Evolutionary conservation across 495 filamentous ascomycete genomes (phyloP).

Genomic region (Daldinia vernicosa): DNA sequence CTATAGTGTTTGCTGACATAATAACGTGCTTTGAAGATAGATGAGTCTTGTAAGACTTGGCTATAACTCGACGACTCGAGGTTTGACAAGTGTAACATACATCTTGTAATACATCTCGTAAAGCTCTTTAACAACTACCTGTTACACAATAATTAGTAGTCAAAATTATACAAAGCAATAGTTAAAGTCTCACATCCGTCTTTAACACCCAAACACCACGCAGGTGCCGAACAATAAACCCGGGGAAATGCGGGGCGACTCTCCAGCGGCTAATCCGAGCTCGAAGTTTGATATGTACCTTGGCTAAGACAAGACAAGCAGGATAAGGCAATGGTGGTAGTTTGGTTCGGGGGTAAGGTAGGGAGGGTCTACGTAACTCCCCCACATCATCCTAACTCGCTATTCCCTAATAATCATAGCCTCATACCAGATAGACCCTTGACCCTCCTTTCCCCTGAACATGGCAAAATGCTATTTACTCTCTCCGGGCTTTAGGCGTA

Average conservation of each 20-base stretch:
- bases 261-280: constrained; percentile 35
- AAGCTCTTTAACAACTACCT: too few species aligned
- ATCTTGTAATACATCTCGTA: too few species aligned
- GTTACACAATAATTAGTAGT: too few species aligned
- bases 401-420: neutral
- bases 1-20: too few species aligned
- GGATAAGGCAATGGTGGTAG: too few species aligned
- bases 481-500: neutral
- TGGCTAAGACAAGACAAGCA: neutral
- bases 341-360: constrained; percentile 1
- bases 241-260: constrained; percentile 38
- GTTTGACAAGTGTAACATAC: too few species aligned
- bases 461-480: neutral
- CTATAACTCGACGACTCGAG: neutral
- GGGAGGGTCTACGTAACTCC: constrained; percentile 1
- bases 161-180: neutral
- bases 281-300: neutral
- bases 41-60: neutral
- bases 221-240: constrained; percentile 30
- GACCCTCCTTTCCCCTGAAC: neutral
- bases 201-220: neutral
- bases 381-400: neutral
- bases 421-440: neutral
- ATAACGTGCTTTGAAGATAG: neutral
- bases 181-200: neutral